Base-by-base conservation (phyloP, 345 rosid species). In the Aurinia saxatilis region DNA sequence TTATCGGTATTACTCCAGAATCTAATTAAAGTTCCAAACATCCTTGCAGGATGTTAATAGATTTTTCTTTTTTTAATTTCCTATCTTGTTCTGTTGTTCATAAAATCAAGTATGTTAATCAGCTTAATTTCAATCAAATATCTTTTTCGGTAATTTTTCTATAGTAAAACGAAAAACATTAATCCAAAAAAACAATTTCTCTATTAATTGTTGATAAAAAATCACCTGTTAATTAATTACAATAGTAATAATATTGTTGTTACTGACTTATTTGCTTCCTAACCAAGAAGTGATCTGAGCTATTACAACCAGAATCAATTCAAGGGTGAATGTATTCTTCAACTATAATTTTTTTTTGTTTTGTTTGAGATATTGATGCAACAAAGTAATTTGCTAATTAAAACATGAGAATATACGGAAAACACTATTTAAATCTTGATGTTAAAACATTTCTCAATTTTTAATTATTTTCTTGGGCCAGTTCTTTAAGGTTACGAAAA, bases 401-500 rank as follows among this genome's bases (percentile, higher is more conserved):
- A n/a, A n/a, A n/a, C n/a, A n/a, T 34, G 10, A 14, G 10, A 40
- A 40, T 29, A 51, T 11, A 9, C 13, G 8, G 29, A 53, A 8
- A 31, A 46, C 7, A 17, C 5, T 16, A 13, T 12, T 23, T 8
- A 55, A 5, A 45, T 25, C 5, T 18, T 25, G 31, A 36, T 16
- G 21, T 55, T n/a, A 21, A 35, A 23, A 8, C 39, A 29, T 65
- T 18, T 37, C 29, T 33, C 9, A 7, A 15, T 25, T 8, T 36
- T 7, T 7, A 0, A 14, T 12, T 38, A 46, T 2, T 27, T 38
- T 16, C 7, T 39, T 10, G 7, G 64, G 36, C 10, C 12, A 47
- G 9, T 48, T 63, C 69, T 48, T 39, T 40, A 56, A 48, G 58
- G 46, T 55, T 47, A 48, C 53, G 59, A 23, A 47, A 48, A 40